Base-by-base conservation (phyloP, 208 protist genomes). In the Tritrichomonas foetus region DNA sequence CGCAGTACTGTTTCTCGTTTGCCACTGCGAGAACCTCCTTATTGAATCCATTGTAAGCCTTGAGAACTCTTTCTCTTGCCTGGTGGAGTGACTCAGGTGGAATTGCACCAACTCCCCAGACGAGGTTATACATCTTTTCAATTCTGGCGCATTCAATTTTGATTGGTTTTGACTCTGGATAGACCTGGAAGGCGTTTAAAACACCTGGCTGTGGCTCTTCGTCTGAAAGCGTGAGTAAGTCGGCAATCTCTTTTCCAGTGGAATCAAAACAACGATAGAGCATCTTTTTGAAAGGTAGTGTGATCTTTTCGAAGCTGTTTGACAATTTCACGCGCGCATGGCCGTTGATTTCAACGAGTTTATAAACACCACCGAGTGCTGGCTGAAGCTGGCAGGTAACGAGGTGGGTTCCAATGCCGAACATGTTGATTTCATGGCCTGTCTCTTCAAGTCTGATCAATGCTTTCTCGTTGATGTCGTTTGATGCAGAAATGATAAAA, bases 391-490 rank as follows among this genome's bases (percentile, higher is more conserved):
- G 94, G 82, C 97, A 98, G 0, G 97, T 98, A 11, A 98, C 97
- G 0, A 98, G 72, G 44, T 98, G 94, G 0, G 97, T 98, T n/a
- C 97, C 97, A 33, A 98, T 97, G 27, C 97, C 97, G 95, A 98
- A 98, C 9, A 49, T 20, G 30, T 93, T 33, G 36, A 93, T 93
- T 66, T 93, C 94, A 30, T 96, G 80, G 9, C 82, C 82, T 36
- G 47, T 13, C 57, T 94, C 82, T 36, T 96, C 95, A 20, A 97
- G 94, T n/a, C 94, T 72, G 20, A 94, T 57, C 27, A 98, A 93
- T 0, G 94, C 96, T 39, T 94, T 80, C 94, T 98, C 97, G 93
- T 96, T 97, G 80, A 98, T 95, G 94, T 98, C 97, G 93, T 97
- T 97, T 30, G 93, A 95, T 0, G 96, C 97, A 0, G 97, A 96